Percentiles rank a stretch among this genome's conserved stretches.
phyloP scores from a whole-genome alignment of 257 asterid species.

The Nicotiana noctiflora region DNA sequence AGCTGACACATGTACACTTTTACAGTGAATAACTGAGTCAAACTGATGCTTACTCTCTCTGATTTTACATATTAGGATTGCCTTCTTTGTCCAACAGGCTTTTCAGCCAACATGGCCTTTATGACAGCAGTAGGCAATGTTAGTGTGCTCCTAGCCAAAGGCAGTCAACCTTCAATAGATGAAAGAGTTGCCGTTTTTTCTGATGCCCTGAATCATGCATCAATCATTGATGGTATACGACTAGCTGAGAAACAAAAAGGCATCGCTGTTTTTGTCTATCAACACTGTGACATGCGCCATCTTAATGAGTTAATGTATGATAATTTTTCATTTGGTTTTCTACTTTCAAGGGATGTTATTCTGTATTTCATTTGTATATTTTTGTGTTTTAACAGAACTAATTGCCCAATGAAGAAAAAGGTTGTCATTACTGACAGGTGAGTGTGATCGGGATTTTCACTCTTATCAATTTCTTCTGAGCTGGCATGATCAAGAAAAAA shows the following conservation, averaged over 20 bases:
- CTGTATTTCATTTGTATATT: slow-evolving; percentile 13
- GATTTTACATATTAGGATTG: slow-evolving; percentile 80
- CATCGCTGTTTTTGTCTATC: slow-evolving; percentile 56
- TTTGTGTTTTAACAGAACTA: slow-evolving; percentile 55
- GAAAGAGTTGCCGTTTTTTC: slow-evolving; percentile 83
- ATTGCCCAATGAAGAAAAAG: slow-evolving; percentile 80
- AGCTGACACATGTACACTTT: neutral
- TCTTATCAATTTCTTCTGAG: slow-evolving; percentile 8
- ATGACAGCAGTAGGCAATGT: slow-evolving; percentile 84
- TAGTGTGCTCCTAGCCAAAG: slow-evolving; percentile 50
- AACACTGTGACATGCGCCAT: slow-evolving; percentile 89
- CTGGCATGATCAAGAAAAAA: neutral
- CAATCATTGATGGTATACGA: slow-evolving; percentile 95
- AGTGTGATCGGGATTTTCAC: slow-evolving; percentile 17
- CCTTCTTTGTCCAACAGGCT: slow-evolving; percentile 99
- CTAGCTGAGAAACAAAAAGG: slow-evolving; percentile 85
- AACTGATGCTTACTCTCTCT: slow-evolving; percentile 39
- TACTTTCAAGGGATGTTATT: neutral
- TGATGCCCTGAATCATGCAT: slow-evolving; percentile 93
- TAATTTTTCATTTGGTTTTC: slow-evolving; percentile 4
- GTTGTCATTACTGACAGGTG: slow-evolving; percentile 94
- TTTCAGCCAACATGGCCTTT: slow-evolving; percentile 99
- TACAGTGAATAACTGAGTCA: slow-evolving; percentile 7
- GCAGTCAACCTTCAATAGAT: slow-evolving; percentile 39
- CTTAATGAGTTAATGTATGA: slow-evolving; percentile 76